phyloP scores from a whole-genome alignment of 306 rosid species.

The Prunus mira region DNA sequence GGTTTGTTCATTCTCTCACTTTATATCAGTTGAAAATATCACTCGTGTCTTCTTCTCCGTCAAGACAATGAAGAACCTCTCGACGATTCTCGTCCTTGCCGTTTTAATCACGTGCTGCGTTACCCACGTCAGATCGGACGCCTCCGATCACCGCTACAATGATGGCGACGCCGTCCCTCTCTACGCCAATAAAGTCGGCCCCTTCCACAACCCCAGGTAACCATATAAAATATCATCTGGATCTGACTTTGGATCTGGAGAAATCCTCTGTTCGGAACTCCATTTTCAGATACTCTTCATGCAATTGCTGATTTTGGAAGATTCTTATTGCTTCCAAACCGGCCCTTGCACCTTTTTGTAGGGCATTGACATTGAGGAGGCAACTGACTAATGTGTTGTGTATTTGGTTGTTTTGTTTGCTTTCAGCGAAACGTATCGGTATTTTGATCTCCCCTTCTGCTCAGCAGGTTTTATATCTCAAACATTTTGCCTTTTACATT shows the following conservation, averaged over 20 bases:
- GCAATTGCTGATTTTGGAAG: not conserved
- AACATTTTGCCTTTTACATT: not conserved
- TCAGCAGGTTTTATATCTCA: conserved; percentile 36
- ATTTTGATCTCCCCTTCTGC: conserved; percentile 80
- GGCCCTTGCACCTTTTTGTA: too few species aligned
- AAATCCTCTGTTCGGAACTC: not conserved
- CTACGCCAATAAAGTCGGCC: conserved; percentile 83
- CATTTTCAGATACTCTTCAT: not conserved
- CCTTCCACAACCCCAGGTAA: conserved; percentile 84
- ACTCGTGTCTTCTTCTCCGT: not conserved
- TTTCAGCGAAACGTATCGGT: conserved; percentile 86
- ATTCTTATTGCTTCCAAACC: not conserved
- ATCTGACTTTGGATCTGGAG: conserved; percentile 31
- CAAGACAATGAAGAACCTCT: conserved; percentile 29
- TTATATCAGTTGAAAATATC: not conserved
- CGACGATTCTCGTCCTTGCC: conserved; percentile 32
- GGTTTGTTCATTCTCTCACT: not conserved
- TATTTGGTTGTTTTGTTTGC: conserved; percentile 16
- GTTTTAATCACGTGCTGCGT: conserved; percentile 30
- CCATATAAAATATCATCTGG: not conserved
- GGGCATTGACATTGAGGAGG: too few species aligned
- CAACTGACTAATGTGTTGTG: not conserved
- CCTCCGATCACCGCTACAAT: conserved; percentile 64
- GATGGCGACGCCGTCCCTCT: conserved; percentile 62
- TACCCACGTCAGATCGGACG: conserved; percentile 55